Percentiles rank a stretch among this genome's conserved stretches.
Evolutionary conservation across 1,284 basidiomycete species (phyloP).

Genomic region (Boletus sp.): DNA sequence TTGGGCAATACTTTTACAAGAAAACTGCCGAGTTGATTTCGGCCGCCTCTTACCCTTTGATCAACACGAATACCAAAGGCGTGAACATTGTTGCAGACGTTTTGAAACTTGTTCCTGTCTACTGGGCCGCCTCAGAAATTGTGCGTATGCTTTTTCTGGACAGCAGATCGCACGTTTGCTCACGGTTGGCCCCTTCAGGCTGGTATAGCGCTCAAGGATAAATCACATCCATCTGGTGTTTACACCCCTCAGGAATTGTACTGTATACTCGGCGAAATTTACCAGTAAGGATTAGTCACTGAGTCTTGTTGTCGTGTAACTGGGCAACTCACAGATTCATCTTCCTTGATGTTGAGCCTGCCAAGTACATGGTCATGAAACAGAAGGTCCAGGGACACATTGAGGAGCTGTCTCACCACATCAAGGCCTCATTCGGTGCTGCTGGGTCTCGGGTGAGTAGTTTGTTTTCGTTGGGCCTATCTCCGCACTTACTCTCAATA

Average conservation of each 20-base stretch:
- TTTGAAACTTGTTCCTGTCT: conserved; percentile 58
- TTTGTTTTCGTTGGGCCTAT: neutral
- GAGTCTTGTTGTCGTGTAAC: neutral
- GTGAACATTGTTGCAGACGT: conserved; percentile 74
- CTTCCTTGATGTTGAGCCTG: conserved; percentile 66
- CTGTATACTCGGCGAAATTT: conserved; percentile 62
- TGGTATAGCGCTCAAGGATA: conserved; percentile 69
- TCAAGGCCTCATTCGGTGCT: conserved; percentile 44
- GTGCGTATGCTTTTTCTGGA: conserved; percentile 39
- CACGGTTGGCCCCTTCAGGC: conserved; percentile 40
- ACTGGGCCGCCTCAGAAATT: conserved; percentile 65
- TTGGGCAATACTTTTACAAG: conserved; percentile 57
- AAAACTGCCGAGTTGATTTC: conserved; percentile 56
- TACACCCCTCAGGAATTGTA: conserved; percentile 63
- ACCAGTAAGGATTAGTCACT: conserved; percentile 44
- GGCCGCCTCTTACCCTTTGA: conserved; percentile 48
- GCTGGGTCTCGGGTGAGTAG: conserved; percentile 24
- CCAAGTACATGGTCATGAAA: conserved; percentile 52
- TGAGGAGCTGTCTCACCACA: conserved; percentile 49
- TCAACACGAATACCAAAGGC: conserved; percentile 45
- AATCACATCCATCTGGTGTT: conserved; percentile 46
- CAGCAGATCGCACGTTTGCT: neutral
- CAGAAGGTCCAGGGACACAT: conserved; percentile 49
- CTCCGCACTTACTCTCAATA: neutral
- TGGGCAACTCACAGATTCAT: conserved; percentile 48